phyloP scores from a whole-genome alignment of 2,329 filamentous ascomycete genomes.

The Aspergillaceae sp. region DNA sequence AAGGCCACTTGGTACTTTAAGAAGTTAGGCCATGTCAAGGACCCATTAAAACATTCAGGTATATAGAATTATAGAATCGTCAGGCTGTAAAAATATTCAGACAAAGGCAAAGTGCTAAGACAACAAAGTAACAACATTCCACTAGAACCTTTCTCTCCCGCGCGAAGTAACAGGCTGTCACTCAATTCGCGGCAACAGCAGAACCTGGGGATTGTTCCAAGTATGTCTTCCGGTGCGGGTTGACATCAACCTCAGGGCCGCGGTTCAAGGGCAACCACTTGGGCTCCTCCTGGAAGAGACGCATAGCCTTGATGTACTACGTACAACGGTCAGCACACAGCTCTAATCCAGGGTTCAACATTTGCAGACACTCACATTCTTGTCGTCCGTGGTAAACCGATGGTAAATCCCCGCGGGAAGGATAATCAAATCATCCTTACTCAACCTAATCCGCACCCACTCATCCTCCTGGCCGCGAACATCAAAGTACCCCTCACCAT shows the following conservation, averaged over 20 bases:
- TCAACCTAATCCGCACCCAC: constrained; percentile 79
- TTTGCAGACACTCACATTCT: constrained; percentile 59
- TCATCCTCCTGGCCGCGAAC: constrained; percentile 72
- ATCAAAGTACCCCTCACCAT: constrained; percentile 86
- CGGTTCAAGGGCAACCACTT: constrained; percentile 96
- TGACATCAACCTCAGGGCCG: constrained; percentile 64
- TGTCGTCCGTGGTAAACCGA: constrained; percentile 86
- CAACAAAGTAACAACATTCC: not conserved
- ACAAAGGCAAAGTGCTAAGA: constrained; percentile 3
- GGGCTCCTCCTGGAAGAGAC: constrained; percentile 94
- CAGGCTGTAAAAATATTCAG: not conserved
- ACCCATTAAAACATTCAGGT: not conserved
- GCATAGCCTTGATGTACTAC: constrained; percentile 91
- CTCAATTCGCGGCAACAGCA: constrained; percentile 19
- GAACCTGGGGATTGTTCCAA: constrained; percentile 37
- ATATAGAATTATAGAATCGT: not conserved
- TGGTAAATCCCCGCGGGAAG: constrained; percentile 94
- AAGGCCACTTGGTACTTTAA: too few relatives aligned
- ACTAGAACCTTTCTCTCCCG: too few relatives aligned
- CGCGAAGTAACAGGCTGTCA: not conserved
- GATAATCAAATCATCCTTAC: constrained; percentile 85
- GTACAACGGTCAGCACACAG: constrained; percentile 4
- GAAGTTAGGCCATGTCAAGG: too few relatives aligned
- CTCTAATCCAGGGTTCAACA: not conserved
- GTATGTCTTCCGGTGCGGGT: constrained; percentile 72